Evolutionary conservation across 2,329 filamentous ascomycete genomes (phyloP).

Genomic region (Aspergillus unguis): DNA sequence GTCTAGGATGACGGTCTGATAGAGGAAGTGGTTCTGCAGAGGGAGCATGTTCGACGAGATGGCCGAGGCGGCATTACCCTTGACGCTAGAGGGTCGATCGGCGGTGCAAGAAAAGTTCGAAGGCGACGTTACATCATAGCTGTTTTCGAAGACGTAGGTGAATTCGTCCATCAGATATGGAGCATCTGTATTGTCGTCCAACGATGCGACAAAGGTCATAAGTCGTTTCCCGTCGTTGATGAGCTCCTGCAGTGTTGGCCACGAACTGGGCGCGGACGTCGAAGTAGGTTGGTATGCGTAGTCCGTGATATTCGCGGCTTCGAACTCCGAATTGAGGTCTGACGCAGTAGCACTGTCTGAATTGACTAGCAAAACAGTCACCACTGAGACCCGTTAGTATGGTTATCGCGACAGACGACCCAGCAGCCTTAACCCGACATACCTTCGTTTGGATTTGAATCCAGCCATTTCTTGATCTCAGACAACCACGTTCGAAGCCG

Average conservation of each 20-base stretch:
- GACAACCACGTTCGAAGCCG: constrained; percentile 61
- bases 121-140: constrained; percentile 61
- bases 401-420: not conserved
- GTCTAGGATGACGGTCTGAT: constrained; percentile 50
- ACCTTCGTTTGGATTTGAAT: constrained; percentile 63
- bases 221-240: constrained; percentile 64
- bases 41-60: constrained; percentile 61
- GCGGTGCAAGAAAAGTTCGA: constrained; percentile 70
- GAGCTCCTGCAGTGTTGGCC: constrained; percentile 70
- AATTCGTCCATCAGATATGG: constrained; percentile 45
- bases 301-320: constrained; percentile 57
- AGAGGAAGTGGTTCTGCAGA: constrained; percentile 77
- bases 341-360: constrained; percentile 57
- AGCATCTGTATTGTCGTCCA: constrained; percentile 36
- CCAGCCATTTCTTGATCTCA: constrained; percentile 66
- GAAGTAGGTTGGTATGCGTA: constrained; percentile 59
- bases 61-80: constrained; percentile 48
- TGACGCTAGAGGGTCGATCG: constrained; percentile 58
- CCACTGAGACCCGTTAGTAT: constrained; percentile 44
- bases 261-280: constrained; percentile 47
- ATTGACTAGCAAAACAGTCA: constrained; percentile 72
- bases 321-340: constrained; percentile 55
- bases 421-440: constrained; percentile 4
- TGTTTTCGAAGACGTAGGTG: constrained; percentile 65
- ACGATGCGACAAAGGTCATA: constrained; percentile 64